Base-by-base conservation (phyloP, 352 stramenopile species). In the Phytophthora foliorum region DNA sequence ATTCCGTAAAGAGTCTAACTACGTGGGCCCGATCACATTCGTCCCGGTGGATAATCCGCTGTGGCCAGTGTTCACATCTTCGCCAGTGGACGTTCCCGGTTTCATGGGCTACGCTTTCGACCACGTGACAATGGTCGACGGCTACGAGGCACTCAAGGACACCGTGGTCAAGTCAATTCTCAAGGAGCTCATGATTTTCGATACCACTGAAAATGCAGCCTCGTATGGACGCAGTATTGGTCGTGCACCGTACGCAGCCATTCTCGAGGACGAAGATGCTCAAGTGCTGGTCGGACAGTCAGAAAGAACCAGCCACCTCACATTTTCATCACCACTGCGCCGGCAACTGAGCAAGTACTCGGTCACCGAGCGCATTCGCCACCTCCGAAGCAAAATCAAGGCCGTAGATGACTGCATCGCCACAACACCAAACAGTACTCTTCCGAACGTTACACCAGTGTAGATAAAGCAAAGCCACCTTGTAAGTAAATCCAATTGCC, bases 41-140 rank as follows among this genome's bases (percentile, higher is more conserved):
- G 84, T 92, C 6, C 84, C 81, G 0, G 73, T 92, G 17, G 72
- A 88, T 21, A 94, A 94, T 49, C 84, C 84, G 21, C 68, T 89
- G 44, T 94, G 86, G 82, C 84, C 86, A 2, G 67, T 73, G 27
- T 89, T 90, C 46, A 77, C 85, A 6, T 66, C 83, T 2, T 77
- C 77, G 0, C 51, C 42, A 6, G 64, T 89, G 3, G 34, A 70
- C 34, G 72, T 67, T 27, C 75, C 74, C 0, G 84, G 86, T 4
- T 94, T 89, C 44, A 62, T 92, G n/a, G 82, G 86, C 10, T 94
- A 94, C 56, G 83, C 82, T 0, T 91, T 90, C 48, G 81, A 94
- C 53, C 80, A 89, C 38, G 77, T 88, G 9, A 73, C 64, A 19
- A 83, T 93, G 63, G 69, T 86, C 2, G 58, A 69, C 1, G 84